phyloP scores from a whole-genome alignment of 495 filamentous ascomycete species.

The Talaromyces thailandensis region DNA sequence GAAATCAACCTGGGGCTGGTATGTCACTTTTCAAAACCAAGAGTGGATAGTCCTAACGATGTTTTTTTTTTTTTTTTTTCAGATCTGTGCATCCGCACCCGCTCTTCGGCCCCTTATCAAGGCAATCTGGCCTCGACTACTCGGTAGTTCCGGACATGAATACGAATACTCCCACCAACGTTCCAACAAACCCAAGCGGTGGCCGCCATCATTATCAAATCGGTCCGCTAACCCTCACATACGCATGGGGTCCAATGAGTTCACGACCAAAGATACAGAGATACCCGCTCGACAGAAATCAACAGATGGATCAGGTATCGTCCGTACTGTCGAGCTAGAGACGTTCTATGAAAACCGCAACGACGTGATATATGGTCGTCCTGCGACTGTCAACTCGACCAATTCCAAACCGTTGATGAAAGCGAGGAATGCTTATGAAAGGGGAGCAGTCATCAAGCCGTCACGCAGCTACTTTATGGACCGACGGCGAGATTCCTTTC shows the following conservation, averaged over 20 bases:
- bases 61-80: not conserved
- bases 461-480: not conserved
- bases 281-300: not conserved
- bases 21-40: conserved; percentile 17
- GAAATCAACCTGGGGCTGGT: conserved; percentile 55
- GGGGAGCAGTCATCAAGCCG: not conserved
- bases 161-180: conserved; percentile 11
- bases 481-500: not conserved
- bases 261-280: not conserved
- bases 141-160: conserved; percentile 7
- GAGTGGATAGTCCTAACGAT: not conserved
- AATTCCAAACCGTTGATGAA: not conserved
- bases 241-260: not conserved
- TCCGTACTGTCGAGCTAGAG: conserved; percentile 27
- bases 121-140: conserved; percentile 31
- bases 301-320: conserved; percentile 8
- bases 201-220: conserved; percentile 3
- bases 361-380: not conserved
- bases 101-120: conserved; percentile 45
- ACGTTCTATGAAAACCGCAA: conserved; percentile 12
- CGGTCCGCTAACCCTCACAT: not conserved
- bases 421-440: not conserved
- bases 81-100: conserved; percentile 50
- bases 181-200: conserved; percentile 16
- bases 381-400: not conserved